Base-by-base conservation (phyloP, 805 yeast genomes). In the Candida ascalaphidarum region DNA sequence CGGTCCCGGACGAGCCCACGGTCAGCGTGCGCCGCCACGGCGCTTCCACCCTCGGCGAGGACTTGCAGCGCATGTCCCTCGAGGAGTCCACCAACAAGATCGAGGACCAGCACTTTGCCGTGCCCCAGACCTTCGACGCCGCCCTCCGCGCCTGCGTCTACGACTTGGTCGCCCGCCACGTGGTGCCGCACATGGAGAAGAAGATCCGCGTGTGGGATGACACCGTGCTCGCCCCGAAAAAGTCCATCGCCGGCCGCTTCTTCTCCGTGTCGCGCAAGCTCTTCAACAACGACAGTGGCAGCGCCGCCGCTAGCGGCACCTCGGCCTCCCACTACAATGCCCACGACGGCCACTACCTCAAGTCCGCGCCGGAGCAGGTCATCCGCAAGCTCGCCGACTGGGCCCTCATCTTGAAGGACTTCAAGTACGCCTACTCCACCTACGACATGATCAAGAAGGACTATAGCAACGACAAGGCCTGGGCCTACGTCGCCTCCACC, bases 361-460 rank as follows among this genome's bases (percentile, higher is more conserved):
- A 74, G 8, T 61, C 70, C 3, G 62, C 85, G 0, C 68, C 77
- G 1, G 96, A 85, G 41, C 81, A 83, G 46, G 65, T 73, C 23
- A 65, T 86, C 16, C 63, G 97, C 28, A 80, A 81, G 46, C 59
- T 89, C 16, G 97, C 94, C 0, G 98, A 92, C 50, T 84, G 94
- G 84, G 76, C 86, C 5, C 75, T 89, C 44, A 83, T 92, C 76
- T 55, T 88, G n/a, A 71, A 86, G 21, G 96, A 92, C 57, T 89
- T 81, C 62, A 77, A 78, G 48, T 76, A 74, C 33, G 92, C 96
- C 3, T 79, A 81, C 44, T 63, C 81, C 1, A 81, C 85, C 1
- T 89, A 89, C 49, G 97, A 89, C 34, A 50, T 83, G 28, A 65
- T 85, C 21, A 78, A 79, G 34, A 79, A 81, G 43, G 96, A 88